Base-by-base conservation (phyloP, 148 eudicot species). In the Rhododendron simsii region DNA sequence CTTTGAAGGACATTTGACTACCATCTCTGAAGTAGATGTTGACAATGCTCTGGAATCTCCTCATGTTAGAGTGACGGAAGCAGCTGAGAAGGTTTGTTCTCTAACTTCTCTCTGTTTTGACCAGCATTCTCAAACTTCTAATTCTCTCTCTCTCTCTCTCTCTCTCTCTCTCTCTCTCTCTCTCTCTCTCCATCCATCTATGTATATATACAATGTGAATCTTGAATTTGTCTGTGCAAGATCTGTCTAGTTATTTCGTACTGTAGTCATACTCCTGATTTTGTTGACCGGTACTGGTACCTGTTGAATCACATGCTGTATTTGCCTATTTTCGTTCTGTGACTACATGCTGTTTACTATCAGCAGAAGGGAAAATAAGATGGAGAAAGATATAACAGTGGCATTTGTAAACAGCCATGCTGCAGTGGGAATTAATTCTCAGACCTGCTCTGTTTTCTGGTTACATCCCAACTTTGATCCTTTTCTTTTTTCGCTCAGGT, bases 1-100 rank as follows among this genome's bases (percentile, higher is more conserved):
- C 88, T 98, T 92, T 89, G 96, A 95, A 90, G 99, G 99, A 81
- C 95, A 92, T 75, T 88, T 94, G 86, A 87, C 96, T 79, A 85
- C 92, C 77, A 86, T 94, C 20, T 91, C 96, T 63, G 99, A 98
- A 89, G 65, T 90, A 26, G 95, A 95, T 86, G 92, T 65, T 84
- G 94, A 93, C 69, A 90, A 88, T 79, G 87, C 63, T 88, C 83
- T 80, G 5, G 91, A 89, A 39, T 86, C 92, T 85, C 86, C 90
- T 73, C 91, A 87, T 89, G 88, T 87, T 80, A 90, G 89, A 85
- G 88, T 93, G 81, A 85, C 87, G 74, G 97, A 93, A 88, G 96
- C 96, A 77, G 95, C 98, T 6, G 94, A 92, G 87, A 89, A 94
- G 95, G 97, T 92, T 33, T 80, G 69, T 53, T 84, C 78, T 44